Base-by-base conservation (phyloP, 2,329 filamentous ascomycete species). In the Metarhizium album region DNA sequence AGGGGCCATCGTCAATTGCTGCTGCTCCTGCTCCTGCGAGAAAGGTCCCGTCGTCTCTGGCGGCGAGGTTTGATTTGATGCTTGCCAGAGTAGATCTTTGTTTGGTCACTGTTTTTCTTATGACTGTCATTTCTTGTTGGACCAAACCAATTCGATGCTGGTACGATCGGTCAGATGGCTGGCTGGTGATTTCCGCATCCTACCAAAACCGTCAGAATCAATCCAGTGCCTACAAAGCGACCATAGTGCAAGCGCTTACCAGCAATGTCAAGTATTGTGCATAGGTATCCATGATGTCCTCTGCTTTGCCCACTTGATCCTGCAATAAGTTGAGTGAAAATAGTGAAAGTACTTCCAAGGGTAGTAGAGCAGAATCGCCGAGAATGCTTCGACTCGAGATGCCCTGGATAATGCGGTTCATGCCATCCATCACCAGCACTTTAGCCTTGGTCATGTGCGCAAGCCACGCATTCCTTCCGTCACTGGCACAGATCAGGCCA, bases 291-390 rank as follows among this genome's bases (percentile, higher is more conserved):
- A 60, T 65, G 16, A 74, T 67, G 27, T 68, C 66, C 3, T 68
- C 63, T 31, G 64, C 63, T 43, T 62, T 64, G 4, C 63, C 65
- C 1, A 67, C 68, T 20, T 63, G 58, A 40, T 75, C 70, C 42
- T 65, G 59, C 1, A 74, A 52, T 31, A 76, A 59, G 14, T 63
- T 64, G 37, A 68, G 54, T 9, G 62, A 63, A 11, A 74, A 57
- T 18, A 75, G 57, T 1, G 69, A 68, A 24, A 72, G 53, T 2
- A 75, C 52, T 20, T 75, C 73, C 38, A 69, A 61, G 1, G 73
- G 74, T 31, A 70, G 54, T 23, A 75, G 55, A 20, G 67, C 64
- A 7, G 67, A 64, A 42, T 62, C 64, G 5, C 67, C 62, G 5
- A 70, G 48, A 1, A 74, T 57, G 9, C 60, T 59, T 4, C 57